These are phyloP conservation scores for Papiliotrema flavescens DNA, from an alignment of 1,284 basidiomycete species.

Conservation along the genomic window DNA sequence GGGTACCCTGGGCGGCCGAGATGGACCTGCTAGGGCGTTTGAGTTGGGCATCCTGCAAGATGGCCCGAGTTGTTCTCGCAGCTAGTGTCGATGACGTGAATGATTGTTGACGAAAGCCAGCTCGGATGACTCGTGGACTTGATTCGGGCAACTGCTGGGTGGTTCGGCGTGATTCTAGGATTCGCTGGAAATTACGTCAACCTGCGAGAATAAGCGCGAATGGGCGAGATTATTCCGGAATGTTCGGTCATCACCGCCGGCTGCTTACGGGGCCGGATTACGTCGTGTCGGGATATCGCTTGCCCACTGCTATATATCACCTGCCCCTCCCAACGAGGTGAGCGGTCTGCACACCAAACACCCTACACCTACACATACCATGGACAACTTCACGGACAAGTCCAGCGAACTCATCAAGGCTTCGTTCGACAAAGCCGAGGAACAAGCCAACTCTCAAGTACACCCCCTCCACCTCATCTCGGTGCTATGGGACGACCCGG, in stretches of 20 bases:
- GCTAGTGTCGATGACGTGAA: too few relatives aligned
- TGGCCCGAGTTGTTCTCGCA: neutral
- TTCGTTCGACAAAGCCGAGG: constrained; percentile 52
- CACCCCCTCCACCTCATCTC: constrained; percentile 48
- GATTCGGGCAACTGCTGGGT: neutral
- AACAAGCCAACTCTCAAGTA: constrained; percentile 46
- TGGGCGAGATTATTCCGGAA: neutral
- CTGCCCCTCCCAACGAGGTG: too few relatives aligned
- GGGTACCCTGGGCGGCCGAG: constrained; percentile 6
- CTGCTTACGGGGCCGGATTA: neutral
- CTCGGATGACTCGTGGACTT: neutral
- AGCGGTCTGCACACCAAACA: too few relatives aligned
- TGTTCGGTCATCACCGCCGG: neutral
- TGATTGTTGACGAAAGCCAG: neutral
- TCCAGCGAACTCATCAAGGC: constrained; percentile 54
- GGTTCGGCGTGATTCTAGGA: neutral
- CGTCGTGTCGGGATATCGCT: too few relatives aligned
- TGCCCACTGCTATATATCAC: too few relatives aligned
- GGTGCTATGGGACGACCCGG: constrained; percentile 43
- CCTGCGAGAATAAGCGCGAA: neutral
- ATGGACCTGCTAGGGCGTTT: constrained; percentile 20
- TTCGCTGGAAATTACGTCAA: neutral
- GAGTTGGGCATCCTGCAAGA: neutral
- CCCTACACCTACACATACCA: constrained; percentile 9
- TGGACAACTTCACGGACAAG: constrained; percentile 50